Base-by-base conservation (phyloP, 1,284 basidiomycete species). In the Cryptococcus sp. region DNA sequence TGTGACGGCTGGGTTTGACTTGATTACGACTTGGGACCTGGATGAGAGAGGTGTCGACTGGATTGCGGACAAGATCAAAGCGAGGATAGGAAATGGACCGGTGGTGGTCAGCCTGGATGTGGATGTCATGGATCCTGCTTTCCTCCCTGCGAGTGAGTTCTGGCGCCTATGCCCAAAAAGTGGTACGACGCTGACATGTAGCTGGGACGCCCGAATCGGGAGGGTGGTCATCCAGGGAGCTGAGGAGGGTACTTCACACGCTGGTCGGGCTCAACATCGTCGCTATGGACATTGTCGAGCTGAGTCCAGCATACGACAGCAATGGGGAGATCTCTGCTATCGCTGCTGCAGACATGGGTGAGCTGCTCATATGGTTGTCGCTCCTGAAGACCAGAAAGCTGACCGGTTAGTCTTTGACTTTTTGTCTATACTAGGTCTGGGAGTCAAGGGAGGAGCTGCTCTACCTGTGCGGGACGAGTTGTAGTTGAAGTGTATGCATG, bases 1-100 rank as follows among this genome's bases (percentile, higher is more conserved):
- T 53, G 60, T 63, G 10, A 64, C 70, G 0, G 73, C 68, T 33
- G 75, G 75, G 0, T 76, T 76, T 58, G 56, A 70, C 52, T 58
- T 74, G 12, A 59, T 74, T 40, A 65, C 68, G 21, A 73, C 73
- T 1, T 62, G 67, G 47, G 71, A 75, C 43, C 65, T 75, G 22
- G 75, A 76, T 44, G 65, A 73, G 34, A 47, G 82, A 67, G 69
- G 69, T 5, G 55, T 68, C 2, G 60, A 68, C 6, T 73, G 73
- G 35, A 68, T 76, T 48, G 59, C 71, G 18, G 45, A 59, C 2
- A 62, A 60, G 43, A 72, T 76, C 50, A 66, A 67, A 47, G 54
- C 59, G 14, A 53, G 71, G 7, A 61, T 74, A 5, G 70, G 70
- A 5, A 51, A 54, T 40, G 57, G 58, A 7, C 69, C 69, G 0